phyloP scores from a whole-genome alignment of 2,329 filamentous ascomycete genomes.

The Penicillium sp. region DNA sequence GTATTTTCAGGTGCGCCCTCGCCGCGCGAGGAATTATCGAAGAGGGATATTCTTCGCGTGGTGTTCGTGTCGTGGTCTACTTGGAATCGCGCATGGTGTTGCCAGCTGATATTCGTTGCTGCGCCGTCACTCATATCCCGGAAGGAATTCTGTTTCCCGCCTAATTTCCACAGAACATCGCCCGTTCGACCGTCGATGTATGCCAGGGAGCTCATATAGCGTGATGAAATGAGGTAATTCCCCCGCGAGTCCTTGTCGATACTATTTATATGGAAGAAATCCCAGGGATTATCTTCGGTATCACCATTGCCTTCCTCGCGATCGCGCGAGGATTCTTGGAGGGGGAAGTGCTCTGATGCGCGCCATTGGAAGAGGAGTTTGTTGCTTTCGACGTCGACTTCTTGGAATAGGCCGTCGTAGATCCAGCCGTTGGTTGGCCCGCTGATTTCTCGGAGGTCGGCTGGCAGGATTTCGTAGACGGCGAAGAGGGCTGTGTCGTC shows the following conservation, averaged over 20 bases:
- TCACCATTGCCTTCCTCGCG: conserved; percentile 26
- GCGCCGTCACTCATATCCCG: conserved; percentile 47
- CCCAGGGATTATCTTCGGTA: conserved; percentile 47
- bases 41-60: conserved; percentile 43
- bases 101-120: conserved; percentile 58
- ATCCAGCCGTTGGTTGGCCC: conserved; percentile 48
- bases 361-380: conserved; percentile 56
- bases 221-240: conserved; percentile 53
- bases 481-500: conserved; percentile 52
- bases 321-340: conserved; percentile 33
- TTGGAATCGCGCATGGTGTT: conserved; percentile 59
- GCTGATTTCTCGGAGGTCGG: conserved; percentile 48
- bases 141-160: conserved; percentile 55
- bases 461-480: conserved; percentile 47
- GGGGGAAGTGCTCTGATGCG: conserved; percentile 52
- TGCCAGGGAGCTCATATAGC: conserved; percentile 45
- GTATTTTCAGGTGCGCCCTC: conserved; percentile 30
- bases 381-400: conserved; percentile 54
- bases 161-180: conserved; percentile 58
- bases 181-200: conserved; percentile 54
- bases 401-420: conserved; percentile 52
- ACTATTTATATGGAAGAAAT: conserved; percentile 64
- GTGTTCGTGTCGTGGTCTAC: conserved; percentile 30
- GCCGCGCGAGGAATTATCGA: conserved; percentile 48
- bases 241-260: conserved; percentile 57